A percentile compares a stretch with the other conserved stretches of the same genome.
phyloP scores from a whole-genome alignment of 495 filamentous ascomycete genomes.

The Letharia lupina region DNA sequence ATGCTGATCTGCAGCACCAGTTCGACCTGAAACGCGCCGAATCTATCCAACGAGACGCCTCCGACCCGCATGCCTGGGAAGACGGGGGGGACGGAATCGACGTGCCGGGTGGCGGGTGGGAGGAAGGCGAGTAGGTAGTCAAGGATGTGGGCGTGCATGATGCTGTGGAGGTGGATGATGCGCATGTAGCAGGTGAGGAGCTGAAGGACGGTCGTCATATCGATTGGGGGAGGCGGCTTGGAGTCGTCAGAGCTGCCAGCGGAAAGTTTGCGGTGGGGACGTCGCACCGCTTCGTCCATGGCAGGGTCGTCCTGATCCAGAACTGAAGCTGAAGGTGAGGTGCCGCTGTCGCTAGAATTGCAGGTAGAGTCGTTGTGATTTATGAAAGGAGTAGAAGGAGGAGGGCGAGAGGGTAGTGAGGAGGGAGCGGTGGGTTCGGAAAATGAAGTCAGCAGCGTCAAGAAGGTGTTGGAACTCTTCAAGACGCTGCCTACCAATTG shows the following conservation, averaged over 20 bases:
- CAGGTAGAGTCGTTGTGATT: neutral
- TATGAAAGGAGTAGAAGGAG: neutral
- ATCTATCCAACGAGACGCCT: constrained; percentile 14
- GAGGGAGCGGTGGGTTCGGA: neutral
- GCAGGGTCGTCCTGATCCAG: constrained; percentile 8
- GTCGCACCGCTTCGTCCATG: neutral
- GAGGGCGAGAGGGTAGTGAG: neutral
- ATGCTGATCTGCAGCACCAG: constrained; percentile 12
- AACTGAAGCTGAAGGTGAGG: constrained; percentile 3
- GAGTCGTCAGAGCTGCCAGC: neutral
- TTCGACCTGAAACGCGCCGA: constrained; percentile 10
- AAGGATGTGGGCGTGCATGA: constrained; percentile 14
- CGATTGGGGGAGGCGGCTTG: neutral
- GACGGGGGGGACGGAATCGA: constrained; percentile 7
- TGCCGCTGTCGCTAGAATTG: constrained; percentile 8
- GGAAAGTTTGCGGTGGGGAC: neutral
- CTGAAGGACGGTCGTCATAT: constrained; percentile 17
- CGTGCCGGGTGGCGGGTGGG: neutral
- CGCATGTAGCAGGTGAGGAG: constrained; percentile 19
- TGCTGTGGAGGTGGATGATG: constrained; percentile 17
- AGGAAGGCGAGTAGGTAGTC: constrained; percentile 8
- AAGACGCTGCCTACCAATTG: constrained; percentile 14
- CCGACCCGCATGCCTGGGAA: constrained; percentile 16
- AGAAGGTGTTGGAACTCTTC: constrained; percentile 14
- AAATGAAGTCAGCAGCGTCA: constrained; percentile 13